phyloP scores from a whole-genome alignment of 805 yeast species.

The Debaryomyces prosopidis region DNA sequence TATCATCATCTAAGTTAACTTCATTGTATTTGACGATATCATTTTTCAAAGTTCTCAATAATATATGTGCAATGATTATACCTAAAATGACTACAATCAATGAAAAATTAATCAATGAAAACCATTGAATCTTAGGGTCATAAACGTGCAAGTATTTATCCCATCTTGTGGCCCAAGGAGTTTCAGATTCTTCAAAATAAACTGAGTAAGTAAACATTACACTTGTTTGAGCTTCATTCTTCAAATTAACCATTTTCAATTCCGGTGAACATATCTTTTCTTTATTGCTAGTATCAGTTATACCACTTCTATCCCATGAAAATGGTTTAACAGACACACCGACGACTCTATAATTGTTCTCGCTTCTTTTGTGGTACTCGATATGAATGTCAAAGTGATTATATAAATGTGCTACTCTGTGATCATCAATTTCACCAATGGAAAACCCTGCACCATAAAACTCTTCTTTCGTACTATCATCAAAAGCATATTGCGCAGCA shows the following conservation, averaged over 20 bases:
- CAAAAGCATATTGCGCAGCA: slow-evolving; percentile 66
- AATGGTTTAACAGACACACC: slow-evolving; percentile 80
- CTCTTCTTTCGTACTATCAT: slow-evolving; percentile 55
- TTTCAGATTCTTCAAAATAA: slow-evolving; percentile 62
- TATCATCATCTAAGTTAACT: slow-evolving; percentile 80
- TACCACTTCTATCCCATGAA: slow-evolving; percentile 45
- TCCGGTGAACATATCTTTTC: slow-evolving; percentile 32
- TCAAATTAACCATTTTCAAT: slow-evolving; percentile 47
- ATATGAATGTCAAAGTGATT: slow-evolving; percentile 80
- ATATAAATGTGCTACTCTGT: slow-evolving; percentile 57
- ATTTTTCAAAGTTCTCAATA: slow-evolving; percentile 74
- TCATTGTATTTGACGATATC: slow-evolving; percentile 90
- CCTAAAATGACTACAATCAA: slow-evolving; percentile 77
- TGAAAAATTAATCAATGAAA: slow-evolving; percentile 84
- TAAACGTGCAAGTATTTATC: slow-evolving; percentile 90
- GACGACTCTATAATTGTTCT: slow-evolving; percentile 77
- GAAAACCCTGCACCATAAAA: slow-evolving; percentile 83
- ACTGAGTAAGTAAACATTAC: slow-evolving; percentile 90
- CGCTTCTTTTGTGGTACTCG: slow-evolving; percentile 79
- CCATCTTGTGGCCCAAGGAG: slow-evolving; percentile 98
- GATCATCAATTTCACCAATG: slow-evolving; percentile 67
- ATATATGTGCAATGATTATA: slow-evolving; percentile 72
- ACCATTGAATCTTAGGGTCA: slow-evolving; percentile 95
- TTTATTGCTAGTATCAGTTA: slow-evolving; percentile 19
- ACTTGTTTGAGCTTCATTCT: slow-evolving; percentile 47